Evolutionary conservation across 495 filamentous ascomycete species (phyloP), one percentile per base, ranked within the genome.

Genomic region (Friedmanniomyces endolithicus): DNA sequence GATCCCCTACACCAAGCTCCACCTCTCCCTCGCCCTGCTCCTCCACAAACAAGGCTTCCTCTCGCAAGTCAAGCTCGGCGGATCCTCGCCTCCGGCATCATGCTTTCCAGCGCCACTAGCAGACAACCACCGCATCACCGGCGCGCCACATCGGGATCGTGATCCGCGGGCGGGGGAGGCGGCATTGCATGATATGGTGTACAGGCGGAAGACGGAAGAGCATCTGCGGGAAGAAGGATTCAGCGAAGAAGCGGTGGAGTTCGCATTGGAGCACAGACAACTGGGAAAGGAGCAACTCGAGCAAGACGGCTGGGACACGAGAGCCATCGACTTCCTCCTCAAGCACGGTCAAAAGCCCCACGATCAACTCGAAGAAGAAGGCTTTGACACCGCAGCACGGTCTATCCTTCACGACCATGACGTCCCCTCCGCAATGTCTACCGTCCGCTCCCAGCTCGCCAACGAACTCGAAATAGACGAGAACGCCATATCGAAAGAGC

Each of bases 31-130:
- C 7, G 75, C 79, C 39, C 79, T 90, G 11, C 81, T 82, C 16
- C 78, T 98, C 17, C 92, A 95, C 71, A 77, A 82, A 49, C 72
- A 80, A 31, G 92, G 92, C 59, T 88, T 89, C 75, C 66, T 98
- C 65, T 81, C 81, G 56, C 81, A 81, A 59, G 83, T 98, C 52
- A 86, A 86, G 20, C 85, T 89, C 48, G 90, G 80, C 56, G 86
- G 86, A 9, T 73, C 77, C 16, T 67, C 68, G 11, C 86, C 86
- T n/a, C 19, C 88, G 81, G 6, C 76, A 77, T 67, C 61, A 68
- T 68, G 64, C 75, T 62, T 62, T 27, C 58, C 58, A 20, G 22
- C 59, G 1, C 59, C 67, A 17, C 59, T 67, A 41, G 51, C 49
- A 9, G 57, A 64, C 35, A 66, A 68, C 50, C 59, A 55, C 29